Evolutionary conservation across 306 rosid genomes (phyloP).

Genomic region (Castanospermum australe): DNA sequence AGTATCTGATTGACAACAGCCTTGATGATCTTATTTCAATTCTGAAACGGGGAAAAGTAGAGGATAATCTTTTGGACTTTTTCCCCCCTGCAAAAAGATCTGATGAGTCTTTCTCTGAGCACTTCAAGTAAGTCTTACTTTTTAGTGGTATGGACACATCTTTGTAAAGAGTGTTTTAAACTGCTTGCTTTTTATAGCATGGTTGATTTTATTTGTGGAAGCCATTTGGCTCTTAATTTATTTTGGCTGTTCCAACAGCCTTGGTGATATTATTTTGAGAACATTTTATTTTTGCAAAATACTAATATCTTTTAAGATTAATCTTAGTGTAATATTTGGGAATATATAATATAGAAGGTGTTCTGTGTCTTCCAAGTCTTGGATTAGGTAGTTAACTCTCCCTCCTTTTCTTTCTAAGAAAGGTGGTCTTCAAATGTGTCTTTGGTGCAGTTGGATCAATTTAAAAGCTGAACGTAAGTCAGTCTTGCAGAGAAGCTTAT

Average conservation of each 20-base stretch:
- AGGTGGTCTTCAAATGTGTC: neutral
- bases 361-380: neutral
- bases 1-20: constrained; percentile 87
- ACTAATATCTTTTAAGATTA: neutral
- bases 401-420: neutral
- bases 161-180: neutral
- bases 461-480: neutral
- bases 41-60: constrained; percentile 94
- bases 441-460: neutral
- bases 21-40: constrained; percentile 98
- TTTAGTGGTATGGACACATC: neutral
- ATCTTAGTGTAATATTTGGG: neutral
- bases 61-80: constrained; percentile 87
- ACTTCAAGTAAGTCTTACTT: constrained; percentile 71
- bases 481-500: neutral
- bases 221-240: neutral
- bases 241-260: neutral
- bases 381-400: neutral
- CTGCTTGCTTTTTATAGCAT: neutral
- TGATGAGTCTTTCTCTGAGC: constrained; percentile 87
- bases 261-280: neutral
- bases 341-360: neutral
- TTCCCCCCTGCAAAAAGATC: constrained; percentile 87
- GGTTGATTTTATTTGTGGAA: neutral
- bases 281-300: neutral